A percentile compares a stretch with the other conserved stretches of the same genome.
These are phyloP conservation scores for Akanthomyces uredinophilus DNA, from an alignment of 2,329 filamentous ascomycete species.

Conservation along the genomic window DNA sequence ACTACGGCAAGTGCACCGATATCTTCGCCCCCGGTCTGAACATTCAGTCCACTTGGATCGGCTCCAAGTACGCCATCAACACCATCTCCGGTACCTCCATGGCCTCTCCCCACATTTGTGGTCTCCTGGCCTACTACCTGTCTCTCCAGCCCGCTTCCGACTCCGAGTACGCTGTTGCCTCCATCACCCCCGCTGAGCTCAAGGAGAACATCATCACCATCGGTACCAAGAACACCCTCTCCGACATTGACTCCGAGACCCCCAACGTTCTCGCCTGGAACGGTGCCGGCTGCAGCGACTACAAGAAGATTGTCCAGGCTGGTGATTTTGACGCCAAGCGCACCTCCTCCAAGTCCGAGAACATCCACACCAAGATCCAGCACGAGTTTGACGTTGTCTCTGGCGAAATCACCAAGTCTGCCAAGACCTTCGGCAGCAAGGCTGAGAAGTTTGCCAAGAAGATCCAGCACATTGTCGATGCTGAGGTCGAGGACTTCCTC, in stretches of 20 bases:
- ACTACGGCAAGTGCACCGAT: constrained; percentile 98
- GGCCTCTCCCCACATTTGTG: constrained; percentile 94
- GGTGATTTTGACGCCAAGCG: constrained; percentile 62
- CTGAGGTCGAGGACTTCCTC: constrained; percentile 57
- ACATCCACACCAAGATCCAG: constrained; percentile 57
- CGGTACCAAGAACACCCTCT: constrained; percentile 71
- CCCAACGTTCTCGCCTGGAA: constrained; percentile 98
- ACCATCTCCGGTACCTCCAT: constrained; percentile 99
- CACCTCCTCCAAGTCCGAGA: constrained; percentile 43
- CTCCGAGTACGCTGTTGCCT: constrained; percentile 84
- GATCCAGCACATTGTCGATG: constrained; percentile 57
- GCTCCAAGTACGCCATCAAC: constrained; percentile 92
- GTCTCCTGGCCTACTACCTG: constrained; percentile 95
- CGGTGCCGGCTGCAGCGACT: constrained; percentile 92
- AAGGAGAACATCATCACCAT: constrained; percentile 84
- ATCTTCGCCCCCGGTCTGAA: constrained; percentile 97
- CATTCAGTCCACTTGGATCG: constrained; percentile 98
- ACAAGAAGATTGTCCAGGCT: constrained; percentile 69
- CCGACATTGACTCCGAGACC: constrained; percentile 79
- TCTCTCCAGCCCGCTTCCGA: constrained; percentile 88
- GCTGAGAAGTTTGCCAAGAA: constrained; percentile 58
- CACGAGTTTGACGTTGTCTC: constrained; percentile 54
- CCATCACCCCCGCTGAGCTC: constrained; percentile 88
- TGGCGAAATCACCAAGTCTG: constrained; percentile 50
- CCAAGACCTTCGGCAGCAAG: constrained; percentile 49